Evolutionary conservation across 2,329 filamentous ascomycete species (phyloP).

Genomic region (Sclerotinia glacialis): DNA sequence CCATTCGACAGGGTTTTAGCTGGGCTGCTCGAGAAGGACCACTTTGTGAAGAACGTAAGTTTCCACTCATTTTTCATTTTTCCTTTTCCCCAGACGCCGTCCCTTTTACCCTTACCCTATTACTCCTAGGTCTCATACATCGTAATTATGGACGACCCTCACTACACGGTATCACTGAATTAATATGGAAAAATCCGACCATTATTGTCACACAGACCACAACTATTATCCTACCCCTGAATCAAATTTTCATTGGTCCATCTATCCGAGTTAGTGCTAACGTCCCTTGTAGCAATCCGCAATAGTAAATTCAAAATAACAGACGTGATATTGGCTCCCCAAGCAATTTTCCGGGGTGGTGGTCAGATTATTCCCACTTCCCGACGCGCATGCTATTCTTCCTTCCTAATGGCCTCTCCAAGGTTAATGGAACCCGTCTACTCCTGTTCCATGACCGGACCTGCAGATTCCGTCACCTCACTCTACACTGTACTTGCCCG

Average conservation of each 20-base stretch:
- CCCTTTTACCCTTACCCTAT: background rate
- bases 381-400: constrained; percentile 88
- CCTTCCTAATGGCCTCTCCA: constrained; percentile 94
- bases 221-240: background rate
- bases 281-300: constrained; percentile 67
- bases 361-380: constrained; percentile 97
- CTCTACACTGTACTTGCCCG: constrained; percentile 90
- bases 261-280: constrained; percentile 32
- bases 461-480: constrained; percentile 81
- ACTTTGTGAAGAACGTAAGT: constrained; percentile 93
- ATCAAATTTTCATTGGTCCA: constrained; percentile 27
- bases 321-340: constrained; percentile 78
- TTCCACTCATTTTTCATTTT: constrained; percentile 29
- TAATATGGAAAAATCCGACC: constrained; percentile 19
- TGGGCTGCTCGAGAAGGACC: constrained; percentile 96
- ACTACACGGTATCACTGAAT: background rate
- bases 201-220: background rate
- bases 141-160: background rate
- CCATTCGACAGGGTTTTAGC: constrained; percentile 91
- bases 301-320: constrained; percentile 98
- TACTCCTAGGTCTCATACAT: constrained; percentile 3
- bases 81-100: constrained; percentile 11
- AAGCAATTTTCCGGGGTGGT: constrained; percentile 91
- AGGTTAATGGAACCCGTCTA: constrained; percentile 97
- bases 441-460: constrained; percentile 86